phyloP scores from a whole-genome alignment of 495 filamentous ascomycete species.

The Pyrenula aspistea region DNA sequence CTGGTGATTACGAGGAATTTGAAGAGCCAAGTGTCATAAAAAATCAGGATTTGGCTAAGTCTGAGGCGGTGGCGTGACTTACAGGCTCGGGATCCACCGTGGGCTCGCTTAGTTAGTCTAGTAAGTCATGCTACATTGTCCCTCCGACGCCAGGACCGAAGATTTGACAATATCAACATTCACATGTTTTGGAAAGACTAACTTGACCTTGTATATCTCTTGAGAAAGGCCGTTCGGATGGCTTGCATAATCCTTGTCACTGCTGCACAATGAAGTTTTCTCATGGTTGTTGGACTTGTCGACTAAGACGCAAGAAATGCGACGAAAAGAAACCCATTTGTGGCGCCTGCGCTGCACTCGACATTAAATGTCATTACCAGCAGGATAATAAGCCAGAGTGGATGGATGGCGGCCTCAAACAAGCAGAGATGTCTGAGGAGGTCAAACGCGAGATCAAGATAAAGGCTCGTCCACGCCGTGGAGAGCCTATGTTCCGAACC shows the following conservation, averaged over 20 bases:
- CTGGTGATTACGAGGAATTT: not conserved
- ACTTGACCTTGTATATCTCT: not conserved
- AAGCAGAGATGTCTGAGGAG: constrained; percentile 34
- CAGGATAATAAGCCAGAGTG: constrained; percentile 35
- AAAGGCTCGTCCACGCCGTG: constrained; percentile 26
- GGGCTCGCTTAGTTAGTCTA: not conserved
- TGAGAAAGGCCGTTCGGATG: not conserved
- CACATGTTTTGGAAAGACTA: not conserved
- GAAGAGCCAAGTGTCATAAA: not conserved
- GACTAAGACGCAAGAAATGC: constrained; percentile 43
- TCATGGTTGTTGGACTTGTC: constrained; percentile 44
- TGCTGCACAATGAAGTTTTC: constrained; percentile 3
- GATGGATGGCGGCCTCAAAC: constrained; percentile 39
- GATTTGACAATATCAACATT: not conserved
- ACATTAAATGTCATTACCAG: constrained; percentile 34
- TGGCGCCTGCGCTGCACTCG: constrained; percentile 26
- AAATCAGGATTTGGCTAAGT: not conserved
- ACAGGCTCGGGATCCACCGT: not conserved
- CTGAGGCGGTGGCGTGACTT: not conserved
- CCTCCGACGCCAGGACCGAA: not conserved
- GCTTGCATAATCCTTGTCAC: not conserved
- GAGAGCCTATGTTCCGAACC: not conserved
- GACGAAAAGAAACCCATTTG: constrained; percentile 36
- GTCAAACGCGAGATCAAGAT: constrained; percentile 40
- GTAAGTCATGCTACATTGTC: not conserved